Evolutionary conservation across 495 filamentous ascomycete species (phyloP).

Genomic region (Bryoglossum gracile): DNA sequence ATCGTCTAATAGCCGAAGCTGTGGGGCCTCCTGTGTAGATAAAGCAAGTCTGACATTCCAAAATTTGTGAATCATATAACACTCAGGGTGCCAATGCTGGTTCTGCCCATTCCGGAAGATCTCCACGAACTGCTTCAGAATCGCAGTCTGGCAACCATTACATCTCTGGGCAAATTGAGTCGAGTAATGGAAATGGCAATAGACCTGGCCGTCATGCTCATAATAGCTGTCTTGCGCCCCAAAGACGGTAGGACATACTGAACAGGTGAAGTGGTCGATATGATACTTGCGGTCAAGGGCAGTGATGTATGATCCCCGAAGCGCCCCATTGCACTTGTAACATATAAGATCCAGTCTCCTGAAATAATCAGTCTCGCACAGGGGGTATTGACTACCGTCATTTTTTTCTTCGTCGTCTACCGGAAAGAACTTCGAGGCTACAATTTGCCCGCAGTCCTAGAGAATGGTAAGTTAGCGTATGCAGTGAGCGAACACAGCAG

Average conservation of each 20-base stretch:
- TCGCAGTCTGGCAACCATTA: constrained; percentile 95
- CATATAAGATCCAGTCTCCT: constrained; percentile 86
- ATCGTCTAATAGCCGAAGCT: constrained; percentile 36
- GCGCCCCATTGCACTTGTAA: constrained; percentile 82
- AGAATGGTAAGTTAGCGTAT: constrained; percentile 15
- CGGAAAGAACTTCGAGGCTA: constrained; percentile 98
- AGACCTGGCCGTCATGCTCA: constrained; percentile 93
- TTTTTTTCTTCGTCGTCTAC: constrained; percentile 87
- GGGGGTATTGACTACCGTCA: constrained; percentile 78
- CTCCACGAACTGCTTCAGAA: constrained; percentile 98
- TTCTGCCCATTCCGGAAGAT: constrained; percentile 96
- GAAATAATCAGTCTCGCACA: constrained; percentile 98
- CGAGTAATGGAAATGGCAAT: constrained; percentile 98
- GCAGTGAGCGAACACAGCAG: constrained; percentile 5
- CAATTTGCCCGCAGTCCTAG: constrained; percentile 92
- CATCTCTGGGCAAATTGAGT: constrained; percentile 95
- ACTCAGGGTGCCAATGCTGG: constrained; percentile 99
- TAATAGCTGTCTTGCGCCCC: constrained; percentile 98
- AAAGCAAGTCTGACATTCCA: constrained; percentile 91
- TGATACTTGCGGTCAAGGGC: constrained; percentile 97
- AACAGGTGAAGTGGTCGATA: constrained; percentile 98
- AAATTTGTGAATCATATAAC: constrained; percentile 99
- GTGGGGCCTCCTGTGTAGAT: constrained; percentile 38
- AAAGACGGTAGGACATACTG: constrained; percentile 93
- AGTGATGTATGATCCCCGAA: constrained; percentile 97